Conservation (phyloP, 2,329 filamentous ascomycete species). For the Mollisia scopiformis region DNA sequence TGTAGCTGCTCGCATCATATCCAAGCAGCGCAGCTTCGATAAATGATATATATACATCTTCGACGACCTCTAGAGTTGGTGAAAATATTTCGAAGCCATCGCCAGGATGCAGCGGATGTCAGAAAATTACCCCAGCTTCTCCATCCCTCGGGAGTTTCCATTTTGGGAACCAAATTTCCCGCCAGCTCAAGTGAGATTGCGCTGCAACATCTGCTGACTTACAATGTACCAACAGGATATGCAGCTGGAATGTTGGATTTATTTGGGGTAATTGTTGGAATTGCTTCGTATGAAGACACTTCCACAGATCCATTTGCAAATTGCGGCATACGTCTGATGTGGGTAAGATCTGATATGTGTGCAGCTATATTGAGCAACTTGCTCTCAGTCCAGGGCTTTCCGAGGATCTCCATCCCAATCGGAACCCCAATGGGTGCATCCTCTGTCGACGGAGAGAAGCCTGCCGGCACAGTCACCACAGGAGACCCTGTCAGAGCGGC, state of each 20-base stretch:
- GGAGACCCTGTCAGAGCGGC: slow-evolving; percentile 45
- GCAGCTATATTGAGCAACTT: slow-evolving; percentile 57
- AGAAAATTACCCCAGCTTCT: not conserved
- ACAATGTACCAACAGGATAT: slow-evolving; percentile 49
- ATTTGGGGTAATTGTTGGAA: slow-evolving; percentile 50
- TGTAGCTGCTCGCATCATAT: not conserved
- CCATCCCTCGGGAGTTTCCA: not conserved
- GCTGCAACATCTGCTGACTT: not conserved
- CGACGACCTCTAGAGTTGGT: not conserved
- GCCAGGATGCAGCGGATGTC: not conserved
- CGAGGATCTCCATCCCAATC: slow-evolving; percentile 67
- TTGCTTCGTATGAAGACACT: slow-evolving; percentile 41
- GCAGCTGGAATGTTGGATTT: slow-evolving; percentile 42
- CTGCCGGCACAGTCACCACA: slow-evolving; percentile 51
- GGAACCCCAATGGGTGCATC: slow-evolving; percentile 61
- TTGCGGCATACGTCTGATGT: slow-evolving; percentile 48
- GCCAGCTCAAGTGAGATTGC: not conserved
- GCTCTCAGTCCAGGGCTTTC: slow-evolving; percentile 56
- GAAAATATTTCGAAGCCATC: not conserved
- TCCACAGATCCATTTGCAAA: slow-evolving; percentile 47
- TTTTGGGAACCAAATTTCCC: not conserved
- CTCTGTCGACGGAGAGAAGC: slow-evolving; percentile 51
- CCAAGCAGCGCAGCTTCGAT: not conserved
- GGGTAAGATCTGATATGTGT: slow-evolving; percentile 47
- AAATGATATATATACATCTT: not conserved